Base-by-base conservation (phyloP, 495 filamentous ascomycete genomes). In the Xeromyces bisporus region DNA sequence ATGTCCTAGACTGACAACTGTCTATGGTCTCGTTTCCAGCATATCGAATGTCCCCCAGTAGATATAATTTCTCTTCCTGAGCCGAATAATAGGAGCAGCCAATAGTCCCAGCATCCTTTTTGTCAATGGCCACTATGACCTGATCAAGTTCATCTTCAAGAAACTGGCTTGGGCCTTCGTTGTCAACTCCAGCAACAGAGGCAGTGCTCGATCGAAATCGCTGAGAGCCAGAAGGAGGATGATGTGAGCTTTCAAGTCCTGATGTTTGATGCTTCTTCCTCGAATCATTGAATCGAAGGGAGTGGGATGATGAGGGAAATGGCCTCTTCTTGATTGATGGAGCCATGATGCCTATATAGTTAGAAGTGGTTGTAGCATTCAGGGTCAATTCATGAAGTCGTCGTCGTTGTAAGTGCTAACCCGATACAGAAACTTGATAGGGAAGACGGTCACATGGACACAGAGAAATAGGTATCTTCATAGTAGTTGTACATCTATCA, bases 31-130 rank as follows among this genome's bases (percentile, higher is more conserved):
- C 81, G 10, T 75, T 48, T 6, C 69, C 71, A 2, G 77, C 77
- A 27, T 75, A 62, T 21, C 67, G 66, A n/a, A 79, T 65, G 45
- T 96, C 89, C 40, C 86, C 75, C 43, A 92, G 71, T 29, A 94
- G 53, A 18, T 77, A 79, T 8, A 97, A 51, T 28, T 60, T 75
- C 46, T 83, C 75, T 18, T 92, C 73, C 25, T 67, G 53, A 2
- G 73, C 75, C 13, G 77, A 61, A 50, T 87, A 97, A 50, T 89
- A 93, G 15, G 80, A 75, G 47, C 86, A 96, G 3, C 89, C 89
- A 9, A 96, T 62, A 0, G 69, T 78, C 0, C 69, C 75, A 9
- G 70, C 58, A 13, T 79, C 72, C 32, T 66, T 71, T 44, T 83
- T 62, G 34, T 94, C 81, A 16, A 94, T 58, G 1, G 81, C 85